Percentiles rank a stretch among this genome's conserved stretches.
Conservation (phyloP, 179 eudicot species). For the Drosera spatulata region DNA sequence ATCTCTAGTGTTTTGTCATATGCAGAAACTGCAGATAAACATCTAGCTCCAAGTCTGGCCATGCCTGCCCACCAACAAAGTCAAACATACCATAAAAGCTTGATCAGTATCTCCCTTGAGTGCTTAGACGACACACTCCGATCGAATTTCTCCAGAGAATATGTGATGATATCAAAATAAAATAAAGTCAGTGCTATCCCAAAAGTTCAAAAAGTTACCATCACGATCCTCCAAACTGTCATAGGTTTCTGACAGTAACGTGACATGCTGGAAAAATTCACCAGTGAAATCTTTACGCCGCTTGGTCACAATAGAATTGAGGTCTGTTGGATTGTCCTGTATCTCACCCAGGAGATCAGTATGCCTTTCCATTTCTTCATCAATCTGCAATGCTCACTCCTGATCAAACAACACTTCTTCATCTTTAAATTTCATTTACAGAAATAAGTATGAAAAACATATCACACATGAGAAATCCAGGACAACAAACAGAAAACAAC, state of each 20-base stretch:
- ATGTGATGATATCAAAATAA: too few relatives aligned
- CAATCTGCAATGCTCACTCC: constrained; percentile 57
- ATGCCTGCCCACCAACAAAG: constrained; percentile 38
- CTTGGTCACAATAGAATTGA: constrained; percentile 75
- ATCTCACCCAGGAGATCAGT: constrained; percentile 66
- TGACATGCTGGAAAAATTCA: constrained; percentile 73
- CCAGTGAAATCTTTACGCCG: constrained; percentile 74
- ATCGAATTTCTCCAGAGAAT: too few relatives aligned
- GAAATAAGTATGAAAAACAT: too few relatives aligned
- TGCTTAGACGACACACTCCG: too few relatives aligned
- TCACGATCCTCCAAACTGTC: constrained; percentile 88
- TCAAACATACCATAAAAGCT: background rate
- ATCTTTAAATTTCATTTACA: too few relatives aligned
- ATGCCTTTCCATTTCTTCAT: constrained; percentile 85
- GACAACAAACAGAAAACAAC: background rate
- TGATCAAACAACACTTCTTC: constrained; percentile 8
- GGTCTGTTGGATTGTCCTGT: constrained; percentile 67
- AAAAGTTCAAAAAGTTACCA: constrained; percentile 34
- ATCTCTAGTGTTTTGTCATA: constrained; percentile 78
- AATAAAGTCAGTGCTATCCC: too few relatives aligned
- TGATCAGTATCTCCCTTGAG: too few relatives aligned
- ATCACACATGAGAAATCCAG: background rate
- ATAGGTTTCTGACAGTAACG: constrained; percentile 48
- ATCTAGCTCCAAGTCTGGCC: constrained; percentile 85
- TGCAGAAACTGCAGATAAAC: constrained; percentile 90